Evolutionary conservation across 192 early-diverging fungal genomes (phyloP).

Genomic region (Entrophospora sp.): DNA sequence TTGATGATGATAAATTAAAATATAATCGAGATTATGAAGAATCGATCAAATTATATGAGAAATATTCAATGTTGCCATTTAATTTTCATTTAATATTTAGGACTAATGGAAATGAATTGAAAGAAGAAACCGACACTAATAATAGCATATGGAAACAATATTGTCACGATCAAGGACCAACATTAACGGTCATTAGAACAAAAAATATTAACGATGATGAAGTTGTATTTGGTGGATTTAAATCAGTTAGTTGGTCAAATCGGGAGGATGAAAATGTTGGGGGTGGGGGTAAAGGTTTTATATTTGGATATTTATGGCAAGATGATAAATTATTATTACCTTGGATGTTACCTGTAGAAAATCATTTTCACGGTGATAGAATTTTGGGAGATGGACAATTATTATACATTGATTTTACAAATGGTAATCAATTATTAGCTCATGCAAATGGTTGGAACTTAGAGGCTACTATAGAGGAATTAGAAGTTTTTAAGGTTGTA

Average conservation of each 20-base stretch:
- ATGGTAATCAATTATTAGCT: neutral
- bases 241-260: neutral
- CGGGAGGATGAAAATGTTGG: neutral
- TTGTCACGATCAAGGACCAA: constrained; percentile 1
- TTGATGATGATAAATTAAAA: neutral
- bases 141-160: neutral
- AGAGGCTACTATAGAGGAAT: neutral
- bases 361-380: neutral
- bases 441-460: constrained; percentile 3
- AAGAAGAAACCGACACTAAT: neutral
- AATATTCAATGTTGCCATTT: neutral
- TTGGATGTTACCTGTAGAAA: neutral
- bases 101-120: neutral
- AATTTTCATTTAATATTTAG: constrained; percentile 6
- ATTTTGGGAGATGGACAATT: neutral
- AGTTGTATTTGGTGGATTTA: constrained; percentile 1
- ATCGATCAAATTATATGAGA: too few species aligned
- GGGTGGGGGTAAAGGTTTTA: neutral
- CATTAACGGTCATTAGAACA: neutral
- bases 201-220: constrained; percentile 7
- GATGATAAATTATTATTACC: neutral
- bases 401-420: neutral
- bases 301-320: constrained; percentile 8
- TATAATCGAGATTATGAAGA: too few species aligned
- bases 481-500: constrained; percentile 1